Base-by-base conservation (phyloP, 208 protist species). In the Herpetomonas tarakana region DNA sequence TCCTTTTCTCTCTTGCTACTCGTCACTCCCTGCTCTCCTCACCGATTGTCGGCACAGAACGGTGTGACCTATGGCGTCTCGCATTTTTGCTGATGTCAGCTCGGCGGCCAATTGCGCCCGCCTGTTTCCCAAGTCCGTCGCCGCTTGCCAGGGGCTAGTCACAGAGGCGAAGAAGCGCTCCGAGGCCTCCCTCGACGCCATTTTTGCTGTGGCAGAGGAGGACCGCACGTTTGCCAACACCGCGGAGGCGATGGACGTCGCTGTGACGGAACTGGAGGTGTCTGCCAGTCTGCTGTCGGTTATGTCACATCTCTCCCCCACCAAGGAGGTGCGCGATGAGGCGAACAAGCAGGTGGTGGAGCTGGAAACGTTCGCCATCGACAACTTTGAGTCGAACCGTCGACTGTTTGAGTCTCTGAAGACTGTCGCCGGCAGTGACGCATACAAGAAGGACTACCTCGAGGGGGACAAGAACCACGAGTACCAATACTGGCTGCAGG, bases 401-500 rank as follows among this genome's bases (percentile, higher is more conserved):
- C 59, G 58, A 12, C 51, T 94, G 31, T 94, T 84, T 69, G 53
- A 81, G 27, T 75, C 78, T 21, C 62, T 91, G n/a, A 86, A 85
- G 45, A 49, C 58, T 11, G 57, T 91, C 55, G 49, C 54, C 39
- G 28, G 38, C 19, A 58, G 51, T 19, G 31, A 66, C 12, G n/a
- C 54, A 21, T 88, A 86, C 60, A 16, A 65, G 47, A 25, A 50
- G 2, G 72, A 81, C 56, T 90, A 86, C 58, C 31, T 50, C 19
- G 60, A 55, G 12, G 70, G 68, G 27, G 50, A 45, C 29, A 65
- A 54, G 29, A 52, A 75, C 26, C 55, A 47, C 16, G 82, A 92
- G 61, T 89, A 85, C 57, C 58, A 47, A 29, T 94, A 90, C 65
- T 94, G 83, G 73, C 54, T 92, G 44, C 46, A 80, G 24, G 85